phyloP scores from a whole-genome alignment of 176 grass and related monocot species.

The Ananas comosus region DNA sequence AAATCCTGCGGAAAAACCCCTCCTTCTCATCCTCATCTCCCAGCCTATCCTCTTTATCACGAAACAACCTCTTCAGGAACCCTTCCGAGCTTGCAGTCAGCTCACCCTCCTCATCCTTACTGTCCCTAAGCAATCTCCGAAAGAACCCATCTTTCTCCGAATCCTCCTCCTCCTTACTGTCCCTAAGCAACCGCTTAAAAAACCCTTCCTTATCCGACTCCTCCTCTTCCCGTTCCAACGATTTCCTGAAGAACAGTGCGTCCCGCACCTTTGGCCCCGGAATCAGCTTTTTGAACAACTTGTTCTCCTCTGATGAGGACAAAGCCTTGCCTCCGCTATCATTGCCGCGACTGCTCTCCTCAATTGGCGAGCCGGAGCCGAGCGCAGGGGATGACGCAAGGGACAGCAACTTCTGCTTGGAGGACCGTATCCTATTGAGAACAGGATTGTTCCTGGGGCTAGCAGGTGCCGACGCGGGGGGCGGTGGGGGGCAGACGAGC shows the following conservation, averaged over 20 bases:
- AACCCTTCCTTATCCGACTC: constrained; percentile 34
- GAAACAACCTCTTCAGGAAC: constrained; percentile 69
- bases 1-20: constrained; percentile 75
- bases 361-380: constrained; percentile 23
- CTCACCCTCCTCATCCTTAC: constrained; percentile 75
- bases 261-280: constrained; percentile 76
- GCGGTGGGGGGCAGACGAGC: constrained; percentile 33
- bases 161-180: constrained; percentile 15
- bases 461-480: constrained; percentile 28
- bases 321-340: constrained; percentile 33
- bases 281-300: constrained; percentile 79
- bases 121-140: constrained; percentile 77
- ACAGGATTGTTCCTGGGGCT: constrained; percentile 71
- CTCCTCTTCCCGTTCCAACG: constrained; percentile 71
- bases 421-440: constrained; percentile 79
- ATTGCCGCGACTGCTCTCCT: constrained; percentile 23
- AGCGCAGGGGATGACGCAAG: constrained; percentile 55
- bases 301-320: constrained; percentile 69
- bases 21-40: constrained; percentile 57
- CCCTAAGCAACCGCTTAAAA: constrained; percentile 9
- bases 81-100: constrained; percentile 56
- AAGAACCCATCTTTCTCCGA: constrained; percentile 79
- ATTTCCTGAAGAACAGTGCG: constrained; percentile 72
- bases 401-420: constrained; percentile 74
- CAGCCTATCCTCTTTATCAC: constrained; percentile 56